A percentile compares a stretch with the other conserved stretches of the same genome.
These are phyloP conservation scores for Botrytis aclada DNA, from an alignment of 2,329 filamentous ascomycete species.

Conservation along the genomic window DNA sequence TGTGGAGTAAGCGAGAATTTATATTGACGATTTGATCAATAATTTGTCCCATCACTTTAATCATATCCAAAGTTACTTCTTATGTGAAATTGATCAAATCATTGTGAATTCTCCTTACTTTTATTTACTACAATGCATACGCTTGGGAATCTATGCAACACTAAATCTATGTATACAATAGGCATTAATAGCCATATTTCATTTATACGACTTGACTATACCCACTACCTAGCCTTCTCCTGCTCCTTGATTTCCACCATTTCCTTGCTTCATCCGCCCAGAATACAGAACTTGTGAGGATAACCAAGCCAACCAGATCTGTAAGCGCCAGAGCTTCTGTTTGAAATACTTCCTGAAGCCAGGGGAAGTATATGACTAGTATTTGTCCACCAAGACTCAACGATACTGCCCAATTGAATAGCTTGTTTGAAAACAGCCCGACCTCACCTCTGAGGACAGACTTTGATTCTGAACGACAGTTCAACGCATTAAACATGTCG, in stretches of 20 bases:
- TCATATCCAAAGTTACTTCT: neutral
- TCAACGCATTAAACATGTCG: conserved; percentile 98
- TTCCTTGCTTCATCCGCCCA: conserved; percentile 93
- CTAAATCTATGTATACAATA: conserved; percentile 22
- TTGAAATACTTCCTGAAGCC: conserved; percentile 91
- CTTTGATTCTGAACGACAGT: conserved; percentile 88
- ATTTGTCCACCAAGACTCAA: conserved; percentile 82
- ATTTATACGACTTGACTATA: conserved; percentile 64
- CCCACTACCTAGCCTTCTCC: conserved; percentile 53
- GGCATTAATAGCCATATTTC: conserved; percentile 10
- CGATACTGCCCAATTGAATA: conserved; percentile 95
- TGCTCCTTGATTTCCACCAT: conserved; percentile 60
- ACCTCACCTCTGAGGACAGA: conserved; percentile 85
- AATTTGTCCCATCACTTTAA: neutral
- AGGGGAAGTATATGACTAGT: conserved; percentile 91
- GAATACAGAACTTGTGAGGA: conserved; percentile 85
- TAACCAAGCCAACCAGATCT: conserved; percentile 70
- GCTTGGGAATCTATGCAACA: conserved; percentile 17
- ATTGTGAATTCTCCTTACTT: neutral
- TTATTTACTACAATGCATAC: conserved; percentile 15
- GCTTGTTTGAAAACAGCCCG: conserved; percentile 76
- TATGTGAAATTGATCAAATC: neutral
- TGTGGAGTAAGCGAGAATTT: conserved; percentile 29
- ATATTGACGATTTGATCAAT: conserved; percentile 9
- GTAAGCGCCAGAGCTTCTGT: conserved; percentile 76